These are phyloP conservation scores for Cytospora schulzeri DNA, from an alignment of 2,329 filamentous ascomycete genomes.

Conservation along the genomic window DNA sequence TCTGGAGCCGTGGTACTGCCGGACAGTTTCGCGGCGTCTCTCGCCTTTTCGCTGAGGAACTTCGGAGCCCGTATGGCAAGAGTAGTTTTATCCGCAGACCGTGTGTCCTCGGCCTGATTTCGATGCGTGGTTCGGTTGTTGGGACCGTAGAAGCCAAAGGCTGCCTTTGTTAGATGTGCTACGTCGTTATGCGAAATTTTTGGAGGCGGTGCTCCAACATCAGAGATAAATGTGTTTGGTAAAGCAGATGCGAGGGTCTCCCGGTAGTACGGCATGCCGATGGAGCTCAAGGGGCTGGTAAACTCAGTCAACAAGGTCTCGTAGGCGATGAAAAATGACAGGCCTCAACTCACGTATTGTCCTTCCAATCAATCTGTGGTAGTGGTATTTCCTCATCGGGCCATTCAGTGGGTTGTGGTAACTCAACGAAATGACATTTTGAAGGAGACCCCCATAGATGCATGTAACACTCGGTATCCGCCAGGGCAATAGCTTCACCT, in stretches of 20 bases:
- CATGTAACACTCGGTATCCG: constrained; percentile 76
- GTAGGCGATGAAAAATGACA: neutral
- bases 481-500: constrained; percentile 80
- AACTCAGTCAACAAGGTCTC: constrained; percentile 24
- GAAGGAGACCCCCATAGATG: constrained; percentile 87
- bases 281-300: constrained; percentile 71
- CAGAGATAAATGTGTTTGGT: constrained; percentile 81
- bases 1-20: constrained; percentile 45
- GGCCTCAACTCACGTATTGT: constrained; percentile 65
- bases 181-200: constrained; percentile 74
- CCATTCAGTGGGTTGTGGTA: constrained; percentile 76
- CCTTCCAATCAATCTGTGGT: constrained; percentile 66
- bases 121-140: constrained; percentile 73
- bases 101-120: constrained; percentile 82
- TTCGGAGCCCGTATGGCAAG: constrained; percentile 76
- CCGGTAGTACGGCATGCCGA: constrained; percentile 93
- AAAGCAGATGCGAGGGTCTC: constrained; percentile 86
- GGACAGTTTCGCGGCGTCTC: constrained; percentile 60
- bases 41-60: constrained; percentile 91
- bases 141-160: constrained; percentile 77
- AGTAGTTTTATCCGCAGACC: constrained; percentile 61
- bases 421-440: constrained; percentile 85
- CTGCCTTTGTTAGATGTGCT: constrained; percentile 67
- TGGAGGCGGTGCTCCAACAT: constrained; percentile 79
- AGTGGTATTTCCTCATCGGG: constrained; percentile 64